phyloP scores from a whole-genome alignment of 2,329 filamentous ascomycete genomes.

The Neonectria hederae region DNA sequence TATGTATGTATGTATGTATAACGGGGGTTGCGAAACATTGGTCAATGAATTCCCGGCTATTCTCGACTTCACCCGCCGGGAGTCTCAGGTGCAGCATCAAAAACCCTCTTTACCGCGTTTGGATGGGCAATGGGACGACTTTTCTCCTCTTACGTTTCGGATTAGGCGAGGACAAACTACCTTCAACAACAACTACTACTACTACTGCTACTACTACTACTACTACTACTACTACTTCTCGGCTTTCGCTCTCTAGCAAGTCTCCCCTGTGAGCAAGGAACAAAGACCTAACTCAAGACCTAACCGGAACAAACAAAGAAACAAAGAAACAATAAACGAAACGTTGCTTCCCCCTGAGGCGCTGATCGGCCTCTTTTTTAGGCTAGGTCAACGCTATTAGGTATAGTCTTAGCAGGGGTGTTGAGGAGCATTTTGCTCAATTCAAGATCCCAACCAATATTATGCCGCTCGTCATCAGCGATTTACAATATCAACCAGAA shows the following conservation, averaged over 20 bases:
- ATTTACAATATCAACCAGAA: conserved; percentile 24
- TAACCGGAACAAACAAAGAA: conserved; percentile 32
- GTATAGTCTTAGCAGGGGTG: conserved; percentile 26
- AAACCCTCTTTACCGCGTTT: conserved; percentile 25
- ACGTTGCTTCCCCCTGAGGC: conserved; percentile 31
- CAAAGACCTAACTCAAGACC: conserved; percentile 11
- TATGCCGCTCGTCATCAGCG: conserved; percentile 26
- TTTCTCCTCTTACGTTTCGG: conserved; percentile 27
- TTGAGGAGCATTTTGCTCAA: conserved; percentile 17
- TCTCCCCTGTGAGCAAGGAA: conserved; percentile 16
- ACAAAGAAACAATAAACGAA: conserved; percentile 43
- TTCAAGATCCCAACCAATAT: conserved; percentile 25
- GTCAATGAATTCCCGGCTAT: conserved; percentile 8
- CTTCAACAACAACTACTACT: no score
- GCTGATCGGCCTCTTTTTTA: conserved; percentile 34
- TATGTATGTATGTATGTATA: neutral
- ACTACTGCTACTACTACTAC: no score
- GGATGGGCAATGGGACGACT: conserved; percentile 25
- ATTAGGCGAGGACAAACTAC: conserved; percentile 24
- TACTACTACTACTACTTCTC: no score
- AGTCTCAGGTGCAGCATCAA: conserved; percentile 30
- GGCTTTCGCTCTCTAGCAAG: neutral
- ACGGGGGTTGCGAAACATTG: conserved; percentile 5
- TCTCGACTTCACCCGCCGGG: conserved; percentile 23
- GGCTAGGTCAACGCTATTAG: conserved; percentile 30